Conservation (phyloP, 768 basidiomycete genomes). For the Mycena floridula region DNA sequence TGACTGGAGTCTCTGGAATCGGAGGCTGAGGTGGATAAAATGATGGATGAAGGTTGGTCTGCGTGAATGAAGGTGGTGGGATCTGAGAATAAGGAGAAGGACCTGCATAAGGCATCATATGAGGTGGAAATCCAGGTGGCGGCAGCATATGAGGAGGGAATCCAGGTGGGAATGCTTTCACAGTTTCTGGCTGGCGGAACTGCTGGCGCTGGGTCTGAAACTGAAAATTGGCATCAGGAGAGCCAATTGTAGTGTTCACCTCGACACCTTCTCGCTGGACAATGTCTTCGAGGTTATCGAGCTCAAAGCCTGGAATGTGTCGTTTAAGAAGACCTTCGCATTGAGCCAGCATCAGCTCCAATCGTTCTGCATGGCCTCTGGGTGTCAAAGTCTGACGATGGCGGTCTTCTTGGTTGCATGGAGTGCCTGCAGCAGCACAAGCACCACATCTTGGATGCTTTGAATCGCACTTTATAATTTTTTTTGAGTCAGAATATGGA, state of each 20-base stretch:
- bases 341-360: constrained; percentile 76
- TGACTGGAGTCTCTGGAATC: constrained; percentile 13
- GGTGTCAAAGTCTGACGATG: constrained; percentile 84
- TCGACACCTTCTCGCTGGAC: constrained; percentile 66
- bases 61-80: constrained; percentile 26
- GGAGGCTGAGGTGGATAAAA: constrained; percentile 12
- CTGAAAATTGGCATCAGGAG: constrained; percentile 27
- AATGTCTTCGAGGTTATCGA: constrained; percentile 60
- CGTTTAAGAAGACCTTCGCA: constrained; percentile 77
- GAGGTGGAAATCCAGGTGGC: constrained; percentile 41
- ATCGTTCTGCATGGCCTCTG: constrained; percentile 73
- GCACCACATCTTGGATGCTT: constrained; percentile 85
- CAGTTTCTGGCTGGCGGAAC: constrained; percentile 6
- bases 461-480: constrained; percentile 85
- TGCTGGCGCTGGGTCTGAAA: constrained; percentile 16
- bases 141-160: constrained; percentile 32
- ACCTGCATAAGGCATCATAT: constrained; percentile 31
- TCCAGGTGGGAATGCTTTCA: constrained; percentile 30
- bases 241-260: constrained; percentile 19
- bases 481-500: constrained; percentile 18
- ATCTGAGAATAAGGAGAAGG: constrained; percentile 29
- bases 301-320: constrained; percentile 59
- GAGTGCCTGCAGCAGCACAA: constrained; percentile 71
- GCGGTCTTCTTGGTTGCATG: constrained; percentile 84
- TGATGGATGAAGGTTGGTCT: constrained; percentile 17